Conservation (phyloP, 768 basidiomycete species). For the Leccinellum rugosiceps region DNA sequence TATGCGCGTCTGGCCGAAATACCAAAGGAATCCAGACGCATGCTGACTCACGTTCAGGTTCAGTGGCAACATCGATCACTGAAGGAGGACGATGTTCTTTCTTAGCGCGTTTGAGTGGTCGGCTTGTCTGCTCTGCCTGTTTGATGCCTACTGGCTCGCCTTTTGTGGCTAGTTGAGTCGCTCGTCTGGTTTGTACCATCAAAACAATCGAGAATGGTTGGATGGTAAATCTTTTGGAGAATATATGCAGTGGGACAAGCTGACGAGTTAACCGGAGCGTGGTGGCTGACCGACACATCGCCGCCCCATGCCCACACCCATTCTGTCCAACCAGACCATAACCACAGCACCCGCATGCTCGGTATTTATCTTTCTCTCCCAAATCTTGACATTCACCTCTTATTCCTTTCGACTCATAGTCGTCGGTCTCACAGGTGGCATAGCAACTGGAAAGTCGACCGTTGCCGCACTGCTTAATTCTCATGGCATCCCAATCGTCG, state of each 20-base stretch:
- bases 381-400: not conserved
- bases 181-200: conserved; percentile 28
- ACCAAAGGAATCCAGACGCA: not conserved
- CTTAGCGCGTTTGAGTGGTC: conserved; percentile 17
- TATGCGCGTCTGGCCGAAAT: not conserved
- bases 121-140: not conserved
- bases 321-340: no score
- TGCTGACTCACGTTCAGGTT: conserved; percentile 9
- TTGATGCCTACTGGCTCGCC: not conserved
- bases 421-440: conserved; percentile 93
- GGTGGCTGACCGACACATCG: no score
- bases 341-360: conserved; percentile 6
- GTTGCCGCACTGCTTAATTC: conserved; percentile 72
- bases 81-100: not conserved
- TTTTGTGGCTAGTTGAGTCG: conserved; percentile 1
- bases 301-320: no score
- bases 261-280: not conserved
- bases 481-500: conserved; percentile 77
- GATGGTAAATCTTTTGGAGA: not conserved
- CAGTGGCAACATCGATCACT: not conserved
- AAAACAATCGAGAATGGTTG: not conserved
- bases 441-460: conserved; percentile 95
- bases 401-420: conserved; percentile 44
- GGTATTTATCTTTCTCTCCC: conserved; percentile 7
- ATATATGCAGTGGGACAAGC: not conserved